Evolutionary conservation across 108 stramenopile genomes (phyloP).

Genomic region (Pseudonitzschia pungens): DNA sequence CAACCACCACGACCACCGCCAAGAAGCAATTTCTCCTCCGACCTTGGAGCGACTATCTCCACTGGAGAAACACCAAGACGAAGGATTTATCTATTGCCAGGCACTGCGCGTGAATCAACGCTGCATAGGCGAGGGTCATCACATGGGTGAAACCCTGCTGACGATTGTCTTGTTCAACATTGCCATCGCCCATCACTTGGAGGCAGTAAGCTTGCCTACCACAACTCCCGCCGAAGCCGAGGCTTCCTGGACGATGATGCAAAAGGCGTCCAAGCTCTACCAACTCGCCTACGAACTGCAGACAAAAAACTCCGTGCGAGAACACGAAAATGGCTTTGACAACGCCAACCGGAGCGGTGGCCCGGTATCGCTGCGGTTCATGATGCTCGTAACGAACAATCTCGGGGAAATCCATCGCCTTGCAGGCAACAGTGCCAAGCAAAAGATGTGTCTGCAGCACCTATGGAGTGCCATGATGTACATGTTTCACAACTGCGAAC

Average conservation of each 20-base stretch:
- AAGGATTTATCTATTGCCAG: conserved; percentile 20
- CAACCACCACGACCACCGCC: neutral
- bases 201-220: neutral
- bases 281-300: conserved; percentile 23
- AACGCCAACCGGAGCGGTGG: neutral
- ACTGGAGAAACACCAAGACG: neutral
- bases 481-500: conserved; percentile 3
- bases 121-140: conserved; percentile 18
- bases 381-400: conserved; percentile 28
- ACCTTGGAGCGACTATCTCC: neutral
- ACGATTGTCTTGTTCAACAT: conserved; percentile 29
- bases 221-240: neutral
- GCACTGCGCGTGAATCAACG: conserved; percentile 11
- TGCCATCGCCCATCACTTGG: conserved; percentile 23
- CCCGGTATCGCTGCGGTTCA: conserved; percentile 13
- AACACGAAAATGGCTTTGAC: neutral
- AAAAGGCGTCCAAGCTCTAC: conserved; percentile 18
- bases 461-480: conserved; percentile 26
- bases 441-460: conserved; percentile 24
- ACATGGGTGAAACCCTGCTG: conserved; percentile 22
- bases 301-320: neutral
- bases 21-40: neutral
- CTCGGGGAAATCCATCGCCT: conserved; percentile 19
- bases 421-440: conserved; percentile 7
- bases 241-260: neutral